These are phyloP conservation scores for Boletus holoroseus DNA, from an alignment of 1,284 basidiomycete species.

Conservation along the genomic window DNA sequence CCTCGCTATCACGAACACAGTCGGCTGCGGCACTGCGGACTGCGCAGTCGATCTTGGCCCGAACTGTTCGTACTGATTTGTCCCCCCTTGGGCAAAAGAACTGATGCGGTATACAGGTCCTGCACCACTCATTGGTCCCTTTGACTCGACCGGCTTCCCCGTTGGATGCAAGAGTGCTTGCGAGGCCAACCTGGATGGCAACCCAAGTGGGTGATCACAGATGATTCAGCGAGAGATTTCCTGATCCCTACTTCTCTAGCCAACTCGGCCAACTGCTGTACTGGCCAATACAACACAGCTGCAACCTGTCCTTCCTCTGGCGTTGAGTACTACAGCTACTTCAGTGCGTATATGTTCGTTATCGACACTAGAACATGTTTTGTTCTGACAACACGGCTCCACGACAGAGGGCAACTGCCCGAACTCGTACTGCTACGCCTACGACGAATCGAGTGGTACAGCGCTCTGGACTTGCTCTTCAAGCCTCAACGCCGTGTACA, in stretches of 20 bases:
- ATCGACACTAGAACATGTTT: neutral
- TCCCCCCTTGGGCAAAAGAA: neutral
- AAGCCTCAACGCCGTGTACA: conserved; percentile 31
- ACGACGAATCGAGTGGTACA: conserved; percentile 39
- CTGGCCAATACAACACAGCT: conserved; percentile 38
- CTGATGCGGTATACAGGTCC: conserved; percentile 34
- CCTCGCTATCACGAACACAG: conserved; percentile 38
- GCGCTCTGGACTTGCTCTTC: conserved; percentile 39
- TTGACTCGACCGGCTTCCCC: conserved; percentile 38
- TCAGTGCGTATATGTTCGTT: conserved; percentile 34
- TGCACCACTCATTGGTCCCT: conserved; percentile 38
- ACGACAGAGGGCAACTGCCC: conserved; percentile 37
- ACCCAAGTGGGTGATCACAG: conserved; percentile 33
- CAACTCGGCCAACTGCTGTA: conserved; percentile 35
- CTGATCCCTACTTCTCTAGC: conserved; percentile 18
- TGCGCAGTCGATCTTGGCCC: conserved; percentile 44
- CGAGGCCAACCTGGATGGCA: conserved; percentile 37
- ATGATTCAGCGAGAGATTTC: neutral
- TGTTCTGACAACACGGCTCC: neutral
- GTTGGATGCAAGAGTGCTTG: conserved; percentile 52
- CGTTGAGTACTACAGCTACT: conserved; percentile 43
- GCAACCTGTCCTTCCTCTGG: conserved; percentile 42
- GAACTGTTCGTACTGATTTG: conserved; percentile 30
- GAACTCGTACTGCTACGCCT: conserved; percentile 44
- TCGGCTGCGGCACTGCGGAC: conserved; percentile 36